phyloP scores from a whole-genome alignment of 495 filamentous ascomycete species.

The Amphirosellinia nigrospora region DNA sequence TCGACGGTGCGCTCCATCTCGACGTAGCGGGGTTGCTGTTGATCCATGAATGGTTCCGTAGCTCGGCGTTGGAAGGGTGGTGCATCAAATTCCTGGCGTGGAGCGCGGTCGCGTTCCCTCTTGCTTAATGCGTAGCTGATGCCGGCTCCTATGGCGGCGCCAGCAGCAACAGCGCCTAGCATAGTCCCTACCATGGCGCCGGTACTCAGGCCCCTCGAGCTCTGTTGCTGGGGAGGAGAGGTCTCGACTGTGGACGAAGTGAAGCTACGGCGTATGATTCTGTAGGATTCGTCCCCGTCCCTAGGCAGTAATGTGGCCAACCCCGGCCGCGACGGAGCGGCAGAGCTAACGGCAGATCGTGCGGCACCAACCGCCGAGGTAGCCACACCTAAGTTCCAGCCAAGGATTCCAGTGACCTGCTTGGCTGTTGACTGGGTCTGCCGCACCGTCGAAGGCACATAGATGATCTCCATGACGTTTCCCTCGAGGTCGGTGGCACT shows the following conservation, averaged over 20 bases:
- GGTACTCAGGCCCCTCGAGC: conserved; percentile 45
- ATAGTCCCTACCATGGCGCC: conserved; percentile 62
- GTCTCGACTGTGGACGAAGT: conserved; percentile 44
- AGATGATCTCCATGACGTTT: conserved; percentile 58
- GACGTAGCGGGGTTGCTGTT: conserved; percentile 40
- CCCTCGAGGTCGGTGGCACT: conserved; percentile 56
- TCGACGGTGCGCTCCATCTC: conserved; percentile 42
- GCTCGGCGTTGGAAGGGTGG: conserved; percentile 44
- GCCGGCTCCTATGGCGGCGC: conserved; percentile 76
- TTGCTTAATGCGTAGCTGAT: conserved; percentile 75
- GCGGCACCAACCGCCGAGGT: conserved; percentile 29
- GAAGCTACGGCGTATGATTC: conserved; percentile 40
- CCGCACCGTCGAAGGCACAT: conserved; percentile 35
- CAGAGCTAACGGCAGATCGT: conserved; percentile 32
- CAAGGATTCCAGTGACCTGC: conserved; percentile 53
- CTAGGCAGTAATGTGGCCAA: conserved; percentile 27
- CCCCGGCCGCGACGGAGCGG: conserved; percentile 27
- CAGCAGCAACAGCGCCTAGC: conserved; percentile 73
- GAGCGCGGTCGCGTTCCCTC: conserved; percentile 54
- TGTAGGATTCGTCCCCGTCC: conserved; percentile 36
- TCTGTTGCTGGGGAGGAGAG: conserved; percentile 38
- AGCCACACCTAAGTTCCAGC: conserved; percentile 57
- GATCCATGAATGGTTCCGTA: conserved; percentile 44
- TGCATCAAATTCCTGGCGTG: conserved; percentile 46
- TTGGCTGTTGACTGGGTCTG: conserved; percentile 44